phyloP scores from a whole-genome alignment of 352 stramenopile genomes.

The Phytophthora niederhauseri region DNA sequence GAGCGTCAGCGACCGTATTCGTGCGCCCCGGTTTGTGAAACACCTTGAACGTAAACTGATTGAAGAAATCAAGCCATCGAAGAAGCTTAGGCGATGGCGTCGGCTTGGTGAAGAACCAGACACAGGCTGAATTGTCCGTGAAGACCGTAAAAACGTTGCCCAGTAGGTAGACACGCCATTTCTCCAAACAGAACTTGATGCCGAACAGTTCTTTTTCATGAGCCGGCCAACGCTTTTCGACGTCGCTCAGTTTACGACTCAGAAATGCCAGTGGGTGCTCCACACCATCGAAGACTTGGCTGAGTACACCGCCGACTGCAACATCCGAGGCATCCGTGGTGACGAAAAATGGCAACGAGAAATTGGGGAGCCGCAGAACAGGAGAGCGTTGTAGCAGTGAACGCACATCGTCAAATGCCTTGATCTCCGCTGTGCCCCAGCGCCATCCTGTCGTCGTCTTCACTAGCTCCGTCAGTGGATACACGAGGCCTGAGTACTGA shows the following conservation, averaged over 20 bases:
- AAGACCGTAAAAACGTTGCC: neutral
- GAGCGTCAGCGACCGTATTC: neutral
- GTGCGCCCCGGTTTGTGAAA: neutral
- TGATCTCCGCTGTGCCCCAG: neutral
- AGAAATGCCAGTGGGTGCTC: neutral
- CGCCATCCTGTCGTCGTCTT: neutral
- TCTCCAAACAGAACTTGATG: neutral
- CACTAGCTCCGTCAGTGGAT: neutral
- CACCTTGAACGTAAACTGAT: neutral
- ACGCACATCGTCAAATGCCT: neutral
- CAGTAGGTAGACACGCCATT: neutral
- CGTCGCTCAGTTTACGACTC: neutral
- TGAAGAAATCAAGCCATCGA: neutral
- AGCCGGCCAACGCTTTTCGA: neutral
- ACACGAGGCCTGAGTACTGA: neutral
- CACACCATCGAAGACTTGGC: neutral
- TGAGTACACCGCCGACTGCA: neutral
- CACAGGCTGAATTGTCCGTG: neutral
- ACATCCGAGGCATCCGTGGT: neutral
- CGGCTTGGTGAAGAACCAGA: neutral
- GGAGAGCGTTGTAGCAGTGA: neutral
- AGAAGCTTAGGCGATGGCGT: neutral
- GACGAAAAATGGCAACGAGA: neutral
- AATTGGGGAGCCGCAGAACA: neutral
- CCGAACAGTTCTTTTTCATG: neutral